These are phyloP conservation scores for Breynia disticha DNA, from an alignment of 441 rosid species.

Conservation along the genomic window DNA sequence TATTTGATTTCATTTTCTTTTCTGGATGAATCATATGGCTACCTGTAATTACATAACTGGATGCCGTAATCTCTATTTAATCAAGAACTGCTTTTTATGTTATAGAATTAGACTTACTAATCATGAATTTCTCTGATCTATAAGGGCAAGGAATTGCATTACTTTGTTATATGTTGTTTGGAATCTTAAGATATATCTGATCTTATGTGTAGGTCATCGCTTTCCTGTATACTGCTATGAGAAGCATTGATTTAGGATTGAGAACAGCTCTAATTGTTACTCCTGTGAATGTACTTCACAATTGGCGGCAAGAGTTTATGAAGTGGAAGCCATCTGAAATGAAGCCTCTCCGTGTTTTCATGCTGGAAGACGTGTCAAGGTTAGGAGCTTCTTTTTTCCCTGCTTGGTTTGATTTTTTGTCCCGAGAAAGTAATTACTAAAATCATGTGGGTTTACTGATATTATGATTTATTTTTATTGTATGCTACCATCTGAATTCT, in stretches of 20 bases:
- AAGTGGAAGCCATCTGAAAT: slow-evolving; percentile 96
- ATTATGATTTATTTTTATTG: not conserved
- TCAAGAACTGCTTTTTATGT: too few species aligned
- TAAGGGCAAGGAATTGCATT: not conserved
- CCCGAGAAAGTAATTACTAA: slow-evolving; percentile 1
- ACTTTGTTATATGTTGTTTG: slow-evolving; percentile 5
- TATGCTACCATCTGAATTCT: not conserved
- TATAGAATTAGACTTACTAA: too few species aligned
- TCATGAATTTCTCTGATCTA: too few species aligned
- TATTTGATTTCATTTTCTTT: not conserved
- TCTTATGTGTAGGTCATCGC: slow-evolving; percentile 79
- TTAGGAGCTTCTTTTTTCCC: slow-evolving; percentile 17
- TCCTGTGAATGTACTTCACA: slow-evolving; percentile 98
- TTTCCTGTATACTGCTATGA: slow-evolving; percentile 93
- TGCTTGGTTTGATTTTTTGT: not conserved
- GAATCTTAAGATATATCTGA: slow-evolving; percentile 11
- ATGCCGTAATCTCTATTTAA: too few species aligned
- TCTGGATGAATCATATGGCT: not conserved
- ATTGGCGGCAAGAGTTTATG: slow-evolving; percentile 91
- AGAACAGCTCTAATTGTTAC: slow-evolving; percentile 88
- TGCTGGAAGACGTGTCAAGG: slow-evolving; percentile 98
- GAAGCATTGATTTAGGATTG: slow-evolving; percentile 81
- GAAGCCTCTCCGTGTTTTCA: slow-evolving; percentile 80
- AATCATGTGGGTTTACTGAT: not conserved
- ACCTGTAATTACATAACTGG: not conserved